These are phyloP conservation scores for Stereocaulon alpinum DNA, from an alignment of 495 filamentous ascomycete genomes.

Conservation along the genomic window DNA sequence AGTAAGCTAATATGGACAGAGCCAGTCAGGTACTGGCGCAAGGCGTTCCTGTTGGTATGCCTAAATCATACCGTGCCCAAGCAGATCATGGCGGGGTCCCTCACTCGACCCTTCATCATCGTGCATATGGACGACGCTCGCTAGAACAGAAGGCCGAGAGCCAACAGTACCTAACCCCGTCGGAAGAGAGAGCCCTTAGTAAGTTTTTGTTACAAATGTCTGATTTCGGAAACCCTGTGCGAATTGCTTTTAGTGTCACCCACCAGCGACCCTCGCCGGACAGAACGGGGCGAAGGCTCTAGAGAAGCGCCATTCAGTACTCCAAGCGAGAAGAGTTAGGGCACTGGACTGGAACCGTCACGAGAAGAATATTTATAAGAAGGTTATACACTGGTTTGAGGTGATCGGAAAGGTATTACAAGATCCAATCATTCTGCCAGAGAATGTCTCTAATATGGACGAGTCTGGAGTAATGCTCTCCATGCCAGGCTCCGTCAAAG, in stretches of 20 bases:
- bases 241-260: not conserved
- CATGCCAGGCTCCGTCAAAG: slow-evolving; percentile 29
- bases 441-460: slow-evolving; percentile 29
- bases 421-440: slow-evolving; percentile 20
- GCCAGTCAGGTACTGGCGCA: slow-evolving; percentile 12
- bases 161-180: slow-evolving; percentile 24
- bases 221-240: slow-evolving; percentile 25
- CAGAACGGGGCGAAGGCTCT: slow-evolving; percentile 25
- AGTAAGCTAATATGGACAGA: not conserved
- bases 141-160: slow-evolving; percentile 21
- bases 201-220: slow-evolving; percentile 26
- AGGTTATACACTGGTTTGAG: slow-evolving; percentile 31
- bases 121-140: slow-evolving; percentile 20
- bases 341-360: slow-evolving; percentile 24
- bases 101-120: slow-evolving; percentile 20
- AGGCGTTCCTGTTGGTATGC: slow-evolving; percentile 9
- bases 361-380: slow-evolving; percentile 30
- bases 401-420: slow-evolving; percentile 23
- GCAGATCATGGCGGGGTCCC: slow-evolving; percentile 21
- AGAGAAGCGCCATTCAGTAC: slow-evolving; percentile 23
- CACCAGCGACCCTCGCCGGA: too few relatives aligned
- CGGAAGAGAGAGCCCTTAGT: slow-evolving; percentile 26
- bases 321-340: slow-evolving; percentile 20
- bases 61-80: slow-evolving; percentile 20
- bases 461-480: slow-evolving; percentile 27